Evolutionary conservation across 2,329 filamentous ascomycete genomes (phyloP).

Genomic region (Penicillium sp.): DNA sequence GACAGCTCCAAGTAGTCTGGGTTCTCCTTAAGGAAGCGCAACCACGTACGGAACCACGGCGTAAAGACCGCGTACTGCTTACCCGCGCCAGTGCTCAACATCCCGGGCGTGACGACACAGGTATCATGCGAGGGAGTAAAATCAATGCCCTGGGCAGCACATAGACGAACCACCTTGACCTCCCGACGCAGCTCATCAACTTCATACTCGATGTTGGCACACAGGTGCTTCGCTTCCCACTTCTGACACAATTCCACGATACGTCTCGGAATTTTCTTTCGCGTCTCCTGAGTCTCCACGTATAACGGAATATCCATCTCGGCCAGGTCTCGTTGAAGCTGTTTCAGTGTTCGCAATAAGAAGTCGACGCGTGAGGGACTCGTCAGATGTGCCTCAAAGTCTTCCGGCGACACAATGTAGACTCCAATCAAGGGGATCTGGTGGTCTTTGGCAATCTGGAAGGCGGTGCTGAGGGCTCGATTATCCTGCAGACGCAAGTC

Average conservation of each 20-base stretch:
- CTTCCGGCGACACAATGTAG: conserved; percentile 79
- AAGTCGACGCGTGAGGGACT: conserved; percentile 77
- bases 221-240: conserved; percentile 76
- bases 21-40: conserved; percentile 70
- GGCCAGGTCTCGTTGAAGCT: conserved; percentile 66
- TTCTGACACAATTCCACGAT: conserved; percentile 66
- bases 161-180: conserved; percentile 61
- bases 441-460: conserved; percentile 65
- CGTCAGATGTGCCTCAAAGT: conserved; percentile 78
- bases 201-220: conserved; percentile 86
- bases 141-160: conserved; percentile 64
- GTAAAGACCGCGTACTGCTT: conserved; percentile 82
- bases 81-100: conserved; percentile 65
- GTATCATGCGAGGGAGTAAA: conserved; percentile 78
- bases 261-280: conserved; percentile 62
- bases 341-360: conserved; percentile 68
- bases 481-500: conserved; percentile 78
- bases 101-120: conserved; percentile 76
- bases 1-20: conserved; percentile 65
- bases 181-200: conserved; percentile 86
- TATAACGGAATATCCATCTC: conserved; percentile 76
- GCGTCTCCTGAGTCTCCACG: conserved; percentile 68
- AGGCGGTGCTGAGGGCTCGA: conserved; percentile 67
- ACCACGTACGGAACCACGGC: conserved; percentile 79
- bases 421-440: conserved; percentile 72